Evolutionary conservation across 495 filamentous ascomycete genomes (phyloP).

Genomic region (Tuber microsphaerosporum): DNA sequence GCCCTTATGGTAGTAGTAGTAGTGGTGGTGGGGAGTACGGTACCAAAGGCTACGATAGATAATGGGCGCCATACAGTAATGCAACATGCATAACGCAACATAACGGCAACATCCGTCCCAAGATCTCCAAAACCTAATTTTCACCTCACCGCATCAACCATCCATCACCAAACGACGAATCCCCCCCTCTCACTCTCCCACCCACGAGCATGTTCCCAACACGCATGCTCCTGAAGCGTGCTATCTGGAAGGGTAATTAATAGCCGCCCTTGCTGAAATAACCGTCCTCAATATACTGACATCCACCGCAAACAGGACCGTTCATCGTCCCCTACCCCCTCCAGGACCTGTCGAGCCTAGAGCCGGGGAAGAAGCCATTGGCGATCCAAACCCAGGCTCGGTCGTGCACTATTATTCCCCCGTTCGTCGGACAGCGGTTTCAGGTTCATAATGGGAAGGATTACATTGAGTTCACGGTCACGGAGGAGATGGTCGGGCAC

Average conservation of each 20-base stretch:
- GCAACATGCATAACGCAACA: neutral
- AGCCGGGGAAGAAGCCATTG: slow-evolving; percentile 51
- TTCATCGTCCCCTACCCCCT: slow-evolving; percentile 22
- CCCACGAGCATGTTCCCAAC: slow-evolving; percentile 51
- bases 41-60: too few relatives aligned
- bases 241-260: slow-evolving; percentile 54
- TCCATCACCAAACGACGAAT: neutral
- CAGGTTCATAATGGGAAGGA: slow-evolving; percentile 92
- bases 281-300: slow-evolving; percentile 11
- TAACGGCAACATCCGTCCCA: neutral
- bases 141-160: neutral
- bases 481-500: slow-evolving; percentile 97
- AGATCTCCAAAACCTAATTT: neutral
- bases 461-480: slow-evolving; percentile 80
- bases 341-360: neutral
- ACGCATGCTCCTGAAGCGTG: slow-evolving; percentile 50
- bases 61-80: too few relatives aligned
- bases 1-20: too few relatives aligned
- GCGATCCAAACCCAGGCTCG: slow-evolving; percentile 86
- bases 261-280: neutral
- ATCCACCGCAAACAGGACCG: slow-evolving; percentile 12
- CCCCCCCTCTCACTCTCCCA: neutral
- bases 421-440: slow-evolving; percentile 89
- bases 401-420: slow-evolving; percentile 86
- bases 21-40: too few relatives aligned